Evolutionary conservation across 768 basidiomycete genomes (phyloP).

Genomic region (Termitomyces sp.): DNA sequence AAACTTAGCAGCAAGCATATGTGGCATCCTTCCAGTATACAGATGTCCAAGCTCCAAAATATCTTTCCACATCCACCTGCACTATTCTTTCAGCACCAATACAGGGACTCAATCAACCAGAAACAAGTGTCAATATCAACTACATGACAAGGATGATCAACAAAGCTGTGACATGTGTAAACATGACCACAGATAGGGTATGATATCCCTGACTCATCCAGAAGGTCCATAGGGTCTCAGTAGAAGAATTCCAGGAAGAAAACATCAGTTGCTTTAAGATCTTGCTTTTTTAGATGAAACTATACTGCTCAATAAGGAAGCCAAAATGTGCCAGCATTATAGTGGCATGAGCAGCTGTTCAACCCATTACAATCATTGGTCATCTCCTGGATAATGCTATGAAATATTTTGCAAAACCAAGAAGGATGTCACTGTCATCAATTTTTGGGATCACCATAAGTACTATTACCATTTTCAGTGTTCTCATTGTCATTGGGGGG

Average conservation of each 20-base stretch:
- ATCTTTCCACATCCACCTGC: neutral
- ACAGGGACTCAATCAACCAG: neutral
- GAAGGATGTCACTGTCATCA: no score
- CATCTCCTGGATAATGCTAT: neutral
- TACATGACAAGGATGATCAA: neutral
- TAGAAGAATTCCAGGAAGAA: neutral
- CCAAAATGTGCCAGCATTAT: neutral
- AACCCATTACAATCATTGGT: neutral
- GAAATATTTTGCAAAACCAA: no score
- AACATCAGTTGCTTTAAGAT: neutral
- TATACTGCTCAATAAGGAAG: neutral
- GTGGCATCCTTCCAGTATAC: neutral
- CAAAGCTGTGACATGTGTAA: no score
- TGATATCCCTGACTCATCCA: neutral
- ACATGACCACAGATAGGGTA: neutral
- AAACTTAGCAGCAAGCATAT: neutral
- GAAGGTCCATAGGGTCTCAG: neutral
- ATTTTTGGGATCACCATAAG: no score
- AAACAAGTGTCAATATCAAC: neutral
- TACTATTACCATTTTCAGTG: no score
- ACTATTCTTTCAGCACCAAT: neutral
- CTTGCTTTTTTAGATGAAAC: neutral
- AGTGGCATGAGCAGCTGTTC: neutral
- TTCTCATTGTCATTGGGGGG: no score
- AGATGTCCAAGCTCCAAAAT: neutral